These are phyloP conservation scores for Syzygium oleosum DNA, from an alignment of 345 rosid species.

Conservation along the genomic window DNA sequence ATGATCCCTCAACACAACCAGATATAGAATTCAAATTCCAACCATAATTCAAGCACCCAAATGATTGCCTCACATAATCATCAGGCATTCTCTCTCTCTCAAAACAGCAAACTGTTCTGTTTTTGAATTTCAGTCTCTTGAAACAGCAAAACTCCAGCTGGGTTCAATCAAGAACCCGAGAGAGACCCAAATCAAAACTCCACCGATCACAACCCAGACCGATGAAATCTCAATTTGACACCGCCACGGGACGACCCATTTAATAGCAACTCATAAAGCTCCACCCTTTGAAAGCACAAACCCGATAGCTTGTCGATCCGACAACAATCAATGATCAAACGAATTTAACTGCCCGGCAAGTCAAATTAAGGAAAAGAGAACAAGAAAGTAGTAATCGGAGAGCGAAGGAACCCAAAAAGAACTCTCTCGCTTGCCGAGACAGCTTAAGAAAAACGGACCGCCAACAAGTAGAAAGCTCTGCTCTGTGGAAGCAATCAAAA, in stretches of 20 bases:
- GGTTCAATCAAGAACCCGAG: not conserved
- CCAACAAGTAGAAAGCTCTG: not conserved
- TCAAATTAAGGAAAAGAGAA: not conserved
- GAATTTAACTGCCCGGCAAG: not conserved
- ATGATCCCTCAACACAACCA: not conserved
- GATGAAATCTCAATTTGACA: not conserved
- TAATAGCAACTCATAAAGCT: not conserved
- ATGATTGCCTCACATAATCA: not conserved
- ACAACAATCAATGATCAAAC: not conserved
- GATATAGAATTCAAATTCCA: constrained; percentile 2
- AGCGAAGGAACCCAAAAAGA: not conserved
- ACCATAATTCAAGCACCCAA: constrained; percentile 2
- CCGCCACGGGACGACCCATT: not conserved
- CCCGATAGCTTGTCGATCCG: not conserved
- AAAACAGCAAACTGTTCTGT: not conserved
- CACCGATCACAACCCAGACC: not conserved
- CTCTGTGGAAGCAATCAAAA: not conserved
- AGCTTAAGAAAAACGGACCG: constrained; percentile 1
- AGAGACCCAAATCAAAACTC: not conserved
- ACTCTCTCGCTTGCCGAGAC: not conserved
- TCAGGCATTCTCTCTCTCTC: not conserved
- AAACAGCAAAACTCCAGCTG: not conserved
- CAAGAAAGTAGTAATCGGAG: not conserved
- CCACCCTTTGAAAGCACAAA: not conserved
- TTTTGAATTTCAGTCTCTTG: not conserved